Evolutionary conservation across 2,329 filamentous ascomycete species (phyloP).

Genomic region (Colletotrichum scovillei): DNA sequence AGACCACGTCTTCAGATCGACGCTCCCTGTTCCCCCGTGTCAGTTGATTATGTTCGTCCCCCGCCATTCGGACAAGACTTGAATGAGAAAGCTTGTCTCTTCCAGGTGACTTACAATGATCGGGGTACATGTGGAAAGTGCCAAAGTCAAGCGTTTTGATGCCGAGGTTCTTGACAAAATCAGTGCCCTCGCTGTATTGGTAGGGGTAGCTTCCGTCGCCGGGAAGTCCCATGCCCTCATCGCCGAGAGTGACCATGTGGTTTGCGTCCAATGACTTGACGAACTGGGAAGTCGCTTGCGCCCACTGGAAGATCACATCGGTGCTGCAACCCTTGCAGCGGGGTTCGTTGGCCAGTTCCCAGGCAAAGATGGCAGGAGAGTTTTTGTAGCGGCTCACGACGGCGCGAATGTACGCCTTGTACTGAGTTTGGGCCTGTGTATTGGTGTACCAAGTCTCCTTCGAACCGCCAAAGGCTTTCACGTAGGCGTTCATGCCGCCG

Average conservation of each 20-base stretch:
- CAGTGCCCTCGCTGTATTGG: conserved; percentile 55
- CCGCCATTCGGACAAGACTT: background rate
- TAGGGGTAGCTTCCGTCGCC: conserved; percentile 62
- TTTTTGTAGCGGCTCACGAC: conserved; percentile 58
- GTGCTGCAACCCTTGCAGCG: conserved; percentile 69
- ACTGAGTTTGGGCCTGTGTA: conserved; percentile 59
- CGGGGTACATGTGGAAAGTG: conserved; percentile 16
- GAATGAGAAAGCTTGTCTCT: background rate
- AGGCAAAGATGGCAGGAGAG: conserved; percentile 60
- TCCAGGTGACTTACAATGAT: background rate
- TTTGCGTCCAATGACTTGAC: conserved; percentile 70
- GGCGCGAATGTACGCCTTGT: conserved; percentile 58
- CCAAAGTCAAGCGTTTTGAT: conserved; percentile 60
- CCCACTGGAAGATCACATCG: conserved; percentile 70
- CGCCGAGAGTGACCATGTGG: conserved; percentile 73
- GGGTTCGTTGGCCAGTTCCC: conserved; percentile 66
- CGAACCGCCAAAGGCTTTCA: conserved; percentile 62
- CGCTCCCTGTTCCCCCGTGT: background rate
- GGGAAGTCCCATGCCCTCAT: conserved; percentile 58
- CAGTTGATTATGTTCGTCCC: background rate
- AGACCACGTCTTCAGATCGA: background rate
- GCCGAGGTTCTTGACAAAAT: conserved; percentile 60
- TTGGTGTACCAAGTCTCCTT: conserved; percentile 67
- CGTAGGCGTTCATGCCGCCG: conserved; percentile 71
- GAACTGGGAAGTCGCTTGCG: conserved; percentile 64